These are phyloP conservation scores for Betula pendula DNA, from an alignment of 306 rosid genomes.

Conservation along the genomic window DNA sequence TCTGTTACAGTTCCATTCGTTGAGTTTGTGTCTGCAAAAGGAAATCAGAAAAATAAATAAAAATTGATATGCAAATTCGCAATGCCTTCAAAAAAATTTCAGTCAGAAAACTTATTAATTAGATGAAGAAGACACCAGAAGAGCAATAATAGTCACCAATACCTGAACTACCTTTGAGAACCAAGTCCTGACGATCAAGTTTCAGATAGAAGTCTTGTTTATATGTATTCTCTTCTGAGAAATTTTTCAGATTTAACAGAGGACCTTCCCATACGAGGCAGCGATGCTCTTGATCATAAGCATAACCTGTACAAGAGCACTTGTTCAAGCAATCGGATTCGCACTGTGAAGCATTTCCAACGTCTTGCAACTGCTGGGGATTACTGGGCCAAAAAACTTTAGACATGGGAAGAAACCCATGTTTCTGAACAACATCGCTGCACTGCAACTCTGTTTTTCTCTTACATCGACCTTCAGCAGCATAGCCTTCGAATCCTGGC, in stretches of 20 bases:
- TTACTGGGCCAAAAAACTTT: not conserved
- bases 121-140: not conserved
- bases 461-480: not conserved
- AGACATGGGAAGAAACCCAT: fast-evolving
- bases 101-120: not conserved
- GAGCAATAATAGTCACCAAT: too few relatives aligned
- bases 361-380: not conserved
- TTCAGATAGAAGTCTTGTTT: constrained; percentile 4
- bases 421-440: not conserved
- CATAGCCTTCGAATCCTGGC: not conserved
- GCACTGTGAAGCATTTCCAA: not conserved
- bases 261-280: constrained; percentile 17
- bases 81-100: not conserved
- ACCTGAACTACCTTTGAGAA: not conserved
- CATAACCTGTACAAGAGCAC: constrained; percentile 21
- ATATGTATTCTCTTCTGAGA: not conserved
- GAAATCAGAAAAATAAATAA: not conserved
- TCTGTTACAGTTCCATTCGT: too few relatives aligned
- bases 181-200: constrained; percentile 11
- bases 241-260: not conserved
- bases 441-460: not conserved
- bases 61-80: not conserved
- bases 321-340: not conserved
- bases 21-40: not conserved
- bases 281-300: not conserved